Evolutionary conservation across 2,329 filamentous ascomycete species (phyloP), one percentile per base, ranked within the genome.

Genomic region (Lachnellula hyalina): DNA sequence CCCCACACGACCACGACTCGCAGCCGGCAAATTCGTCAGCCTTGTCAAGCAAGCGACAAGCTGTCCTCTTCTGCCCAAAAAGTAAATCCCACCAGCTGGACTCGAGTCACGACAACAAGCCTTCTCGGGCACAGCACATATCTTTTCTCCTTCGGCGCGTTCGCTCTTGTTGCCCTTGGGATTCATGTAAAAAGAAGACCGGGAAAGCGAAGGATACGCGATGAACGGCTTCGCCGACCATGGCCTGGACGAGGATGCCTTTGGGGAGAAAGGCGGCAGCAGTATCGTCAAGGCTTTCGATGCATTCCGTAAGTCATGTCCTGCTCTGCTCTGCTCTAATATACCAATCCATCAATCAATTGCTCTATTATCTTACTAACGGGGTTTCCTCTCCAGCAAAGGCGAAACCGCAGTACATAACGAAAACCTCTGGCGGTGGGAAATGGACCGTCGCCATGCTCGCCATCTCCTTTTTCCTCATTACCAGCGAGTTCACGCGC

Each of bases 351-450:
- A 56, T 49, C 11, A 7, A 15, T 8, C 23, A 15, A 21, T 19
- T 47, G 7, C 21, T 15, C n/a, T n/a, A 2, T 21, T 14, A 28
- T n/a, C 1, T 21, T 32, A 28, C 21, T n/a, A 7, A 47, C 17
- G 36, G 49, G 19, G 47, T 19, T 17, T 19, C 12, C n/a, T 2
- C 15, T 46, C 19, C 68, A 96, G 92, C 94, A 63, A 97, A 99
- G 79, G 90, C 93, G 52, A 97, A 97, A 76, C 84, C 92, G 15
- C 90, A 93, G 68, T 99, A 96, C 74, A 86, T 94, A 53, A 86
- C 88, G 47, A 83, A 86, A 61, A 95, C 90, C 34, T 82, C 87
- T 38, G 87, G 88, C 66, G 95, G 94, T 67, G 93, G 93, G 59
- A 91, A 95, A 75, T 96, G 92, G 89, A 97, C 94, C 21, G 81